A percentile compares a stretch with the other conserved stretches of the same genome.
Evolutionary conservation across 1,139 yeast genomes (phyloP).

Genomic region (Schwanniomyces etchellsii): DNA sequence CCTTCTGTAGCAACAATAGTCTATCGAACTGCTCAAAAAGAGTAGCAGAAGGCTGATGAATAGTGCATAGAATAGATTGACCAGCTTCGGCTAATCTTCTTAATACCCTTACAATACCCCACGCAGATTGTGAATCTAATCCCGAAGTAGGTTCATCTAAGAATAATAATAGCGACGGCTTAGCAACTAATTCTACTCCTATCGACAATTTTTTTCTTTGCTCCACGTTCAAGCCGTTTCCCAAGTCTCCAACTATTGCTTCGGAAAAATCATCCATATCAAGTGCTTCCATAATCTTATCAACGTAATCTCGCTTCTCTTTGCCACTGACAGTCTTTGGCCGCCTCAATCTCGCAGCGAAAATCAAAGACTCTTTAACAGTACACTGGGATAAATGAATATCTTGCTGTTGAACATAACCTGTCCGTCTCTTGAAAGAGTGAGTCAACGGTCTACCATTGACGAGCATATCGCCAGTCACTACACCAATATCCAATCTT

Average conservation of each 20-base stretch:
- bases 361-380: constrained; percentile 55
- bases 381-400: constrained; percentile 53
- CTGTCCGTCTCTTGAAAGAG: constrained; percentile 54
- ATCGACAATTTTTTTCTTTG: constrained; percentile 63
- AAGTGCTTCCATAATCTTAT: constrained; percentile 47
- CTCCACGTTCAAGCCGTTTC: constrained; percentile 60
- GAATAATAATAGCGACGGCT: constrained; percentile 73
- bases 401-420: constrained; percentile 65
- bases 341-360: constrained; percentile 58
- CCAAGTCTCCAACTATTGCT: constrained; percentile 52
- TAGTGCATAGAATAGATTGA: constrained; percentile 78
- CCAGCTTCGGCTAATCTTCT: constrained; percentile 72
- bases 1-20: constrained; percentile 61
- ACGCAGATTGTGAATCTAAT: constrained; percentile 86
- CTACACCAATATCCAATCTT: constrained; percentile 52
- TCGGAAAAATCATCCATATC: constrained; percentile 63
- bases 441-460: constrained; percentile 50
- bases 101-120: constrained; percentile 77
- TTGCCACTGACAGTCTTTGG: constrained; percentile 29
- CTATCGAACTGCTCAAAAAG: constrained; percentile 75
- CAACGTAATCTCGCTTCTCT: constrained; percentile 50
- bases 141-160: constrained; percentile 95
- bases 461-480: constrained; percentile 61
- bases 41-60: constrained; percentile 80
- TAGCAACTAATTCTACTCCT: constrained; percentile 85